A percentile compares a stretch with the other conserved stretches of the same genome.
phyloP scores from a whole-genome alignment of 1,284 basidiomycete species.

The Acaromyces ingoldii region DNA sequence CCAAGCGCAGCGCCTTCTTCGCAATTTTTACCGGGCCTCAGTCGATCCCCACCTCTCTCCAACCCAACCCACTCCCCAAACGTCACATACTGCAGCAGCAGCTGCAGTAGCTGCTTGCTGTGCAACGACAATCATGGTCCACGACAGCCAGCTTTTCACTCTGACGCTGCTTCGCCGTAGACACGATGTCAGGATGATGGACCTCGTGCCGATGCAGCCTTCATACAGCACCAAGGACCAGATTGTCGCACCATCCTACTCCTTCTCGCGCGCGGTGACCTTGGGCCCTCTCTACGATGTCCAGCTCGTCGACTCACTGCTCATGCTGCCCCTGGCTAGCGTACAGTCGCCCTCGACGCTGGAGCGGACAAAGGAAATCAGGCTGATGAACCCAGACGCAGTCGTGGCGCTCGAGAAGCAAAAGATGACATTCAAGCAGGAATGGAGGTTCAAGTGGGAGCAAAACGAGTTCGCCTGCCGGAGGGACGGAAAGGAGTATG shows the following conservation, averaged over 20 bases:
- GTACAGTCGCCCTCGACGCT: constrained; percentile 17
- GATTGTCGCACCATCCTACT: constrained; percentile 19
- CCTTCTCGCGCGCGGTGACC: constrained; percentile 22
- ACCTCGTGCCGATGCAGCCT: constrained; percentile 6
- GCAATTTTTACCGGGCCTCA: too few species aligned
- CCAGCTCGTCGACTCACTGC: constrained; percentile 25
- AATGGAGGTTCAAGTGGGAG: constrained; percentile 74
- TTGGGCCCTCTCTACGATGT: constrained; percentile 18
- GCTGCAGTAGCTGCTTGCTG: too few species aligned
- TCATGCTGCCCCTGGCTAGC: constrained; percentile 20
- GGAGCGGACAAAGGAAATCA: constrained; percentile 65
- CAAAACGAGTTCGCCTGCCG: constrained; percentile 43
- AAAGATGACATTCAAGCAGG: constrained; percentile 67
- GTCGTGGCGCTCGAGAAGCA: constrained; percentile 65
- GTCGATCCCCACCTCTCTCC: too few species aligned
- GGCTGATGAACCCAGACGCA: constrained; percentile 68
- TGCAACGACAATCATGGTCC: background rate
- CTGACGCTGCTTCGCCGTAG: background rate
- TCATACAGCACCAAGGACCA: background rate
- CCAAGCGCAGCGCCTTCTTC: too few species aligned
- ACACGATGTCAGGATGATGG: background rate
- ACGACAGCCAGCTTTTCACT: constrained; percentile 1
- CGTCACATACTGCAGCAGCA: too few species aligned
- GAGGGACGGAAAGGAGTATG: constrained; percentile 13
- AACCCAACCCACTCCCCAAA: too few species aligned